phyloP scores from a whole-genome alignment of 306 rosid species.

The Cercis canadensis region DNA sequence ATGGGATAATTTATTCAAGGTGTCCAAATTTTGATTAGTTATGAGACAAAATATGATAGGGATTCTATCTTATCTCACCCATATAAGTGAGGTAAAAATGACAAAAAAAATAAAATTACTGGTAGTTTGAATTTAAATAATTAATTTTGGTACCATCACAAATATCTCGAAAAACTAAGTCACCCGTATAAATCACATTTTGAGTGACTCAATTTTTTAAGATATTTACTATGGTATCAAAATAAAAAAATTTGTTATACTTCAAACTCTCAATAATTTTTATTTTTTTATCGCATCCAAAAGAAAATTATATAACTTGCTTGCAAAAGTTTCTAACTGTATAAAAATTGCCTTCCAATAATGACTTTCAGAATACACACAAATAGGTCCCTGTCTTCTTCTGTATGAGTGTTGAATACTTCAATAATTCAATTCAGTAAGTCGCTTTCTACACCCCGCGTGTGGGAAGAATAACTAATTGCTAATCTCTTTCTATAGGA shows the following conservation, averaged over 20 bases:
- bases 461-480: background rate
- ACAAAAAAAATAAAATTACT: too few species aligned
- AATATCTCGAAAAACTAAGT: too few species aligned
- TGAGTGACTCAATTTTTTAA: too few species aligned
- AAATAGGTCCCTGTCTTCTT: slow-evolving; percentile 14
- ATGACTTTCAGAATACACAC: background rate
- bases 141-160: too few species aligned
- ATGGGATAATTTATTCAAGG: too few species aligned
- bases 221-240: too few species aligned
- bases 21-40: slow-evolving; percentile 10
- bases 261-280: too few species aligned
- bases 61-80: too few species aligned
- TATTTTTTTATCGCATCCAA: background rate
- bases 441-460: background rate
- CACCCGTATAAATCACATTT: too few species aligned
- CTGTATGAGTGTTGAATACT: slow-evolving; percentile 6
- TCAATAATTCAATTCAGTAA: background rate
- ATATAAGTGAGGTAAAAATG: too few species aligned
- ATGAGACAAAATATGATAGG: background rate
- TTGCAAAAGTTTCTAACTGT: slow-evolving; percentile 5
- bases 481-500: background rate
- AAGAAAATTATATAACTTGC: background rate
- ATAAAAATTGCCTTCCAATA: background rate
- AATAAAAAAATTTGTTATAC: too few species aligned
- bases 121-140: too few species aligned